phyloP scores from a whole-genome alignment of 805 yeast species.

The Schwanniomyces pseudopolymorphus region DNA sequence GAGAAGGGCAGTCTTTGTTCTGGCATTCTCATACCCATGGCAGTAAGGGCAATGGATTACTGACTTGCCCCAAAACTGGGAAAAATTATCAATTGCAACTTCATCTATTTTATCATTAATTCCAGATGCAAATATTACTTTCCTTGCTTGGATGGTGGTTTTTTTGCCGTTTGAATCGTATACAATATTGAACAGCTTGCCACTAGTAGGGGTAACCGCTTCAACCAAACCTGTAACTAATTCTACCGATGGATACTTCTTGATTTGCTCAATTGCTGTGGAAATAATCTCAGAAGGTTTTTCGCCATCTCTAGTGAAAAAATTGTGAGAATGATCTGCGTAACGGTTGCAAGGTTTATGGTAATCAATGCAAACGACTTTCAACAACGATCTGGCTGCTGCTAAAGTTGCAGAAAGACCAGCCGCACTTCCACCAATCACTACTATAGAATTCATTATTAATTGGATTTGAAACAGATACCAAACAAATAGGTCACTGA shows the following conservation, averaged over 20 bases:
- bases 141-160: neutral
- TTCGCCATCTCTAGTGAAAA: constrained; percentile 10
- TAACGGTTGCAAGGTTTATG: constrained; percentile 13
- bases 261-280: neutral
- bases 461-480: neutral
- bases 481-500: neutral
- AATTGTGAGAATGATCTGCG: constrained; percentile 12
- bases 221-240: neutral
- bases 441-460: constrained; percentile 7
- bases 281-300: constrained; percentile 6
- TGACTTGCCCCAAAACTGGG: constrained; percentile 14
- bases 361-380: constrained; percentile 11
- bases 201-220: neutral
- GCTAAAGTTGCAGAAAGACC: constrained; percentile 12
- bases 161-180: neutral
- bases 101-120: constrained; percentile 9
- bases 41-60: constrained; percentile 12
- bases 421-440: constrained; percentile 12
- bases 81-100: constrained; percentile 6
- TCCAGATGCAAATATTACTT: constrained; percentile 12
- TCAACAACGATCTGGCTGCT: constrained; percentile 8
- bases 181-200: neutral
- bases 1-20: constrained; percentile 8
- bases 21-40: constrained; percentile 13
- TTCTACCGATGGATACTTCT: neutral